Conservation (phyloP, 768 basidiomycete species). For the Grammothele lineata region DNA sequence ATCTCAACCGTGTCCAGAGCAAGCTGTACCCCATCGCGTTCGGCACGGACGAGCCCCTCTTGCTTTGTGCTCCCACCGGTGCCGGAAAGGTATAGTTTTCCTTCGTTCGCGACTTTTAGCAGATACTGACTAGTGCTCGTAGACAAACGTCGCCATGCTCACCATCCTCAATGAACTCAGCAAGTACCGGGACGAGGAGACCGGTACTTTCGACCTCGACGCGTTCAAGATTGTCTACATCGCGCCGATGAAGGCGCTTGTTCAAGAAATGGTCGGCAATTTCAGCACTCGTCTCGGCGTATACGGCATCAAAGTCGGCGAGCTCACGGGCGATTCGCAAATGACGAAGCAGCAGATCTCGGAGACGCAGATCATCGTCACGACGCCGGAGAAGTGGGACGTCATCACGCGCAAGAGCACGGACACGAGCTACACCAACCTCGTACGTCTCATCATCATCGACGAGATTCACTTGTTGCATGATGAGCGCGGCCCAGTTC, state of each 20-base stretch:
- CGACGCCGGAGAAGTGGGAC: constrained; percentile 99
- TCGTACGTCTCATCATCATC: constrained; percentile 93
- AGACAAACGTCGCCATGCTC: constrained; percentile 99
- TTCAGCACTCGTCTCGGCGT: constrained; percentile 71
- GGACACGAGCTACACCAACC: constrained; percentile 94
- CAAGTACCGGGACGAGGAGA: constrained; percentile 81
- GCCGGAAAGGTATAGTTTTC: constrained; percentile 96
- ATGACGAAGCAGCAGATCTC: constrained; percentile 97
- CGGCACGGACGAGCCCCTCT: constrained; percentile 88
- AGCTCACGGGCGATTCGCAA: constrained; percentile 95
- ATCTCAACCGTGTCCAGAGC: constrained; percentile 89
- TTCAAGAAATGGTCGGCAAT: constrained; percentile 98
- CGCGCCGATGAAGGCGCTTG: constrained; percentile 98
- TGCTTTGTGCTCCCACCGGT: constrained; percentile 97
- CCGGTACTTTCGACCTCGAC: constrained; percentile 78
- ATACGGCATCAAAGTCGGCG: constrained; percentile 83
- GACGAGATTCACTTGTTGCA: constrained; percentile 98
- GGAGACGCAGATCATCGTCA: constrained; percentile 97
- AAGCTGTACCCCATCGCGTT: constrained; percentile 91
- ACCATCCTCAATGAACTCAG: constrained; percentile 87
- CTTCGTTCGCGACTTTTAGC: background rate
- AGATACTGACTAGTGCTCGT: no score
- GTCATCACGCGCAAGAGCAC: constrained; percentile 98
- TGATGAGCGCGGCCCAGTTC: constrained; percentile 95
- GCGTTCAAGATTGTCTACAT: constrained; percentile 97